phyloP scores from a whole-genome alignment of 192 early-diverging fungal genomes.

The Rhizophagus sp. region DNA sequence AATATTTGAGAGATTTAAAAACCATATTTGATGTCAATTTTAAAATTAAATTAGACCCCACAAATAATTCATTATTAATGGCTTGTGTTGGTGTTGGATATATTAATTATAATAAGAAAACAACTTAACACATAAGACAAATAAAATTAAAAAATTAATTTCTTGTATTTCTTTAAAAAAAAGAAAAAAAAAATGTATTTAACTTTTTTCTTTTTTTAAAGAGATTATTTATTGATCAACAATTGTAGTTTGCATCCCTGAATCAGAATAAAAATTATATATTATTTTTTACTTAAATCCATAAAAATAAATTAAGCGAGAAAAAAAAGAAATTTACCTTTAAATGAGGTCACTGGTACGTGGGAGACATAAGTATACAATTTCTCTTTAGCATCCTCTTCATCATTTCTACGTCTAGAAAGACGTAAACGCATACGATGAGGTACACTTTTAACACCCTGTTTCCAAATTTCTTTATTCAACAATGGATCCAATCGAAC shows the following conservation, averaged over 20 bases:
- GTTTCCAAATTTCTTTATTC: constrained; percentile 95
- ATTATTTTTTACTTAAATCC: neutral
- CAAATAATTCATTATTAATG: constrained; percentile 64
- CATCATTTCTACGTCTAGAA: constrained; percentile 95
- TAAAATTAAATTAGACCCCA: constrained; percentile 83
- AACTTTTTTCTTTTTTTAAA: neutral
- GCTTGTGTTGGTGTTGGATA: constrained; percentile 90
- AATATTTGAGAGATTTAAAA: constrained; percentile 88
- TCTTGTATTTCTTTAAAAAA: neutral
- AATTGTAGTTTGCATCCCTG: constrained; percentile 9
- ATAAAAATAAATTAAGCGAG: too few species aligned
- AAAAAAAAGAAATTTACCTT: constrained; percentile 53
- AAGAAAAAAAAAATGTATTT: neutral
- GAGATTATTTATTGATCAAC: constrained; percentile 6
- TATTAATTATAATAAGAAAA: constrained; percentile 89
- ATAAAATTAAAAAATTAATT: neutral
- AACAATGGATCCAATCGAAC: constrained; percentile 94
- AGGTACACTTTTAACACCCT: constrained; percentile 91
- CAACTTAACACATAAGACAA: constrained; percentile 43
- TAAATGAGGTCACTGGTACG: constrained; percentile 87
- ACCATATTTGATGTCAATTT: constrained; percentile 89
- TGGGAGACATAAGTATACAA: constrained; percentile 93
- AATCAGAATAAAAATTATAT: neutral
- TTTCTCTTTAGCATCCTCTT: constrained; percentile 95
- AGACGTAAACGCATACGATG: constrained; percentile 96